Evolutionary conservation across 768 basidiomycete genomes (phyloP).

Genomic region (Dacryopinax primogenitus): DNA sequence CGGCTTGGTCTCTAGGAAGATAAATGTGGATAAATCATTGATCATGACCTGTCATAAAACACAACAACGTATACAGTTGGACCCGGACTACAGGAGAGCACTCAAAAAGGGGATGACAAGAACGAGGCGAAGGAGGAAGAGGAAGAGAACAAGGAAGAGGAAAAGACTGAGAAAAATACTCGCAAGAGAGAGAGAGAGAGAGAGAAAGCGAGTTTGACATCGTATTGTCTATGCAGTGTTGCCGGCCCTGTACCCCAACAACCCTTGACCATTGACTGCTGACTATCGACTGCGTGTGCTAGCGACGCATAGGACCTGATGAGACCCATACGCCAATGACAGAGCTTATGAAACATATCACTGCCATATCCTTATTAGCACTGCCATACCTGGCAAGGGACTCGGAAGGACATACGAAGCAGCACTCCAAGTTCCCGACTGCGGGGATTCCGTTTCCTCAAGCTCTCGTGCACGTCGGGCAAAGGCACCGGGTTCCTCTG

Average conservation of each 20-base stretch:
- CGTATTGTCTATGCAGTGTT: background rate
- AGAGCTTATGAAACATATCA: conserved; percentile 2
- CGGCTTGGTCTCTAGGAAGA: background rate
- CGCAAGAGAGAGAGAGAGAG: too few species aligned
- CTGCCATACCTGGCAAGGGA: background rate
- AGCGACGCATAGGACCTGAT: background rate
- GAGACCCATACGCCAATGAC: conserved; percentile 1
- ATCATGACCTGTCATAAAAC: background rate
- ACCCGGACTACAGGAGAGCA: conserved; percentile 5
- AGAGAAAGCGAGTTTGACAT: too few species aligned
- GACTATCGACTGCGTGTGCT: background rate
- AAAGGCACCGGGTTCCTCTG: background rate
- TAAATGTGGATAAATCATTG: background rate
- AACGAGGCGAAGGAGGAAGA: background rate
- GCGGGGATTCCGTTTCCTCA: background rate
- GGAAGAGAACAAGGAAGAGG: too few species aligned
- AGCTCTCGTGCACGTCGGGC: conserved; percentile 7
- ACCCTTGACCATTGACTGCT: background rate
- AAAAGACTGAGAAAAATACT: too few species aligned
- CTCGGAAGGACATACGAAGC: background rate
- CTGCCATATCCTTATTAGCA: background rate
- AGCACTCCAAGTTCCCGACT: background rate
- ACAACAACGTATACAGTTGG: background rate
- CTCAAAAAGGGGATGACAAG: background rate
- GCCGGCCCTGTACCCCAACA: background rate